phyloP scores from a whole-genome alignment of 176 grass and related monocot species.

The Triticum monococcum region DNA sequence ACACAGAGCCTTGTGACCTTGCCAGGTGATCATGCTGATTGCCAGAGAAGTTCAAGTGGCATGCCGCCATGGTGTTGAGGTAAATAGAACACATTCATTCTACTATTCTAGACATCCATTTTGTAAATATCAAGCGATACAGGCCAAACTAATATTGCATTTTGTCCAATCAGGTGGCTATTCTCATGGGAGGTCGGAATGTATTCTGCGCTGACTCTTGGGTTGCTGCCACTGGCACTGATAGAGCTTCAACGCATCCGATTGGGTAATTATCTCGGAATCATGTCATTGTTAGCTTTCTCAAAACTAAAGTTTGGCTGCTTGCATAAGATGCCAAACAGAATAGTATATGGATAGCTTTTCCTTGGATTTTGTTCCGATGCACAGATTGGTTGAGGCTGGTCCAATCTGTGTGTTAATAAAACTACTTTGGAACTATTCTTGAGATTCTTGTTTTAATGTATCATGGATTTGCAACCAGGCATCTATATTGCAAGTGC shows the following conservation, averaged over 20 bases:
- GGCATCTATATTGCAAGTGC: slow-evolving; percentile 7
- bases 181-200: slow-evolving; percentile 90
- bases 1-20: slow-evolving; percentile 15
- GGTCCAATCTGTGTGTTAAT: neutral
- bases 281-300: neutral
- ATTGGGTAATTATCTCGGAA: slow-evolving; percentile 57
- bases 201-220: slow-evolving; percentile 80
- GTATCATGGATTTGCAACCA: slow-evolving; percentile 16
- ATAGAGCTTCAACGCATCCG: slow-evolving; percentile 76
- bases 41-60: slow-evolving; percentile 91
- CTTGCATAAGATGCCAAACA: neutral
- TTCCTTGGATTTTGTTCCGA: neutral
- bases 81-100: slow-evolving; percentile 26
- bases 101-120: no score
- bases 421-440: neutral
- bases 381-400: neutral
- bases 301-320: neutral
- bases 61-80: slow-evolving; percentile 71
- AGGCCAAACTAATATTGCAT: slow-evolving; percentile 8
- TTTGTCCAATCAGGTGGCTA: slow-evolving; percentile 61
- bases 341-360: neutral
- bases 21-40: slow-evolving; percentile 80
- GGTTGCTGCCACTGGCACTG: slow-evolving; percentile 75
- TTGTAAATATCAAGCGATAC: neutral
- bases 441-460: slow-evolving; percentile 5